A percentile compares a stretch with the other conserved stretches of the same genome.
phyloP scores from a whole-genome alignment of 352 stramenopile genomes.

The Globisporangium solare region DNA sequence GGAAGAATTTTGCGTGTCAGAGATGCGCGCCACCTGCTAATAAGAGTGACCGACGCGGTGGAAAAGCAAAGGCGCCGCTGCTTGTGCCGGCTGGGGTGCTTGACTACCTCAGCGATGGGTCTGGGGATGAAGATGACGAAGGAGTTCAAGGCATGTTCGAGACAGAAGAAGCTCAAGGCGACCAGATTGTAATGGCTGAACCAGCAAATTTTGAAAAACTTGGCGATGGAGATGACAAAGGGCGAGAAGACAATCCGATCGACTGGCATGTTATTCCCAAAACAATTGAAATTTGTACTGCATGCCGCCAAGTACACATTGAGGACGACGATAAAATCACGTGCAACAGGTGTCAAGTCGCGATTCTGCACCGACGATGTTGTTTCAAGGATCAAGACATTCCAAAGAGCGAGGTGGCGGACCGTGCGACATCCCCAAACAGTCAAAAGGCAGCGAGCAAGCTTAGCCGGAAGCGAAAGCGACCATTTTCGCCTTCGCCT shows the following conservation, averaged over 20 bases:
- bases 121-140: conserved; percentile 4
- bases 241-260: not conserved
- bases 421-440: not conserved
- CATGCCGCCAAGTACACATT: conserved; percentile 55
- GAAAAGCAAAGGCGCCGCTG: conserved; percentile 14
- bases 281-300: conserved; percentile 44
- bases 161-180: not conserved
- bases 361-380: conserved; percentile 30
- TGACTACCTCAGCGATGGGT: conserved; percentile 12
- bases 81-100: conserved; percentile 31
- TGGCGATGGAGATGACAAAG: conserved; percentile 1
- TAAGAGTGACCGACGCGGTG: not conserved
- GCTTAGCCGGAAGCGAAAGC: conserved; percentile 5
- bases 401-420: conserved; percentile 9
- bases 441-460: not conserved
- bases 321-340: conserved; percentile 18
- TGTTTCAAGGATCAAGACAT: conserved; percentile 10
- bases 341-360: conserved; percentile 28
- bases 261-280: conserved; percentile 35
- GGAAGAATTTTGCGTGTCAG: not conserved
- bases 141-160: conserved; percentile 2
- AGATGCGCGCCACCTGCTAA: conserved; percentile 22
- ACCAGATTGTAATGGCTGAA: conserved; percentile 7
- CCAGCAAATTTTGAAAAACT: not conserved
- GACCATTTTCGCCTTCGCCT: not conserved